Conservation (phyloP, 1,139 yeast genomes). For the Debaryomycetaceae sp. region DNA sequence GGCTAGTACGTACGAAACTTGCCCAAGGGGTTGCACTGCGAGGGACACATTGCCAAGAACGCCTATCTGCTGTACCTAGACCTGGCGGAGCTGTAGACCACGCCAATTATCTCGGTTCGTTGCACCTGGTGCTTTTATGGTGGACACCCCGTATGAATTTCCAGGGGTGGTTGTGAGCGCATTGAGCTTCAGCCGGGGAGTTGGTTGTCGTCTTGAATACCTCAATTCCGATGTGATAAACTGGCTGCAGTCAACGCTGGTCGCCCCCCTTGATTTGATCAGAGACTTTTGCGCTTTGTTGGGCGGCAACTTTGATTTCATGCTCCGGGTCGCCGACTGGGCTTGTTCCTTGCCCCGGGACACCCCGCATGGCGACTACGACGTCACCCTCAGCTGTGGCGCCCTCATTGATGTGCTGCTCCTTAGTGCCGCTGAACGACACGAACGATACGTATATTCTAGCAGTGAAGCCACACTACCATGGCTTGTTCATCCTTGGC, state of each 20-base stretch:
- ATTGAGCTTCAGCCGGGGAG: constrained; percentile 13
- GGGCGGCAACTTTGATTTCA: constrained; percentile 21
- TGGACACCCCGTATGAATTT: too few species aligned
- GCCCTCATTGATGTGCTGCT: constrained; percentile 34
- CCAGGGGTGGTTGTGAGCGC: constrained; percentile 23
- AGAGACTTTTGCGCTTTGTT: constrained; percentile 23
- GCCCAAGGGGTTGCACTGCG: constrained; percentile 13
- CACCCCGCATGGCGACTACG: constrained; percentile 11
- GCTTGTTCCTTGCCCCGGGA: constrained; percentile 19
- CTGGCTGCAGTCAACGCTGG: constrained; percentile 39
- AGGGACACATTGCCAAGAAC: constrained; percentile 41
- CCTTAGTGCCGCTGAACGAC: constrained; percentile 19
- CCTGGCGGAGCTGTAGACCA: constrained; percentile 47
- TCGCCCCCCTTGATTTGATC: constrained; percentile 26
- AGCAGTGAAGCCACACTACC: constrained; percentile 24
- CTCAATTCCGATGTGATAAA: constrained; percentile 33
- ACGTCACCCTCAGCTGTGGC: constrained; percentile 32
- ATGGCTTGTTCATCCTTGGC: constrained; percentile 17
- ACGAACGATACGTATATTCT: constrained; percentile 19
- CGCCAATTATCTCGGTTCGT: constrained; percentile 38
- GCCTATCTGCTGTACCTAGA: constrained; percentile 52
- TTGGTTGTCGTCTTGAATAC: constrained; percentile 13
- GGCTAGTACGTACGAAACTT: constrained; percentile 16
- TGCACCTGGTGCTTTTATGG: constrained; percentile 28
- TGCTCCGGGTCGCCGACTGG: constrained; percentile 20